Base-by-base conservation (phyloP, 108 stramenopile species). In the Cyclostephanos tholiformis region DNA sequence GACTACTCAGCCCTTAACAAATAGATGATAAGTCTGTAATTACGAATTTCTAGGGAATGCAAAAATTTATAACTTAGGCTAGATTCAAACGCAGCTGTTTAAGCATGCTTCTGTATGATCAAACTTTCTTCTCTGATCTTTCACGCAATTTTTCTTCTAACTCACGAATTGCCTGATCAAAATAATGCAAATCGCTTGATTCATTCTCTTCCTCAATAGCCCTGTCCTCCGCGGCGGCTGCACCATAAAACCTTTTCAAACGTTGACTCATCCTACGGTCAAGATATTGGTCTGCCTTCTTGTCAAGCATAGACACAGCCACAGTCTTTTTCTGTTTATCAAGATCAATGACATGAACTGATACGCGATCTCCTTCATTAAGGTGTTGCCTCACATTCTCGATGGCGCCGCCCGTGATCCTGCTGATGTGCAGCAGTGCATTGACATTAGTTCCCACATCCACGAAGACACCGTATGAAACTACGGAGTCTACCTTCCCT, bases 281-380 rank as follows among this genome's bases (percentile, higher is more conserved):
- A 1, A 82, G 43, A 63, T 78, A 82, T 48, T 67, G 49, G 66
- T 82, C 82, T 9, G 82, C 76, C 60, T 71, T 77, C 60, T 68
- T 69, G 69, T 77, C 72, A 36, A 82, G 65, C 82, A 82, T 82
- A 5, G 75, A 76, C 32, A 70, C 74, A 7, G 82, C 82, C 77
- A 82, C 25, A 17, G 67, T 76, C 41, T 71, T 79, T n/a, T 74
- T 77, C 25, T 66, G 41, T 27, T 36, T 55, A 73, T 82, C 77
- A 6, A 73, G 65, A 56, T 76, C 77, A 17, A 82, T 82, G 6
- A 82, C 30, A 48, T 67, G 76, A 20, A 82, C 77, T 39, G 59
- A 57, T 16, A 82, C 82, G 0, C 53, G 20, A 56, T 82, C 82
- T n/a, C 82, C 82, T 48, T 82, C 82, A 57, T 82, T 82, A 27